Evolutionary conservation across 768 basidiomycete genomes (phyloP).

Genomic region (Leccinum ochraceum): DNA sequence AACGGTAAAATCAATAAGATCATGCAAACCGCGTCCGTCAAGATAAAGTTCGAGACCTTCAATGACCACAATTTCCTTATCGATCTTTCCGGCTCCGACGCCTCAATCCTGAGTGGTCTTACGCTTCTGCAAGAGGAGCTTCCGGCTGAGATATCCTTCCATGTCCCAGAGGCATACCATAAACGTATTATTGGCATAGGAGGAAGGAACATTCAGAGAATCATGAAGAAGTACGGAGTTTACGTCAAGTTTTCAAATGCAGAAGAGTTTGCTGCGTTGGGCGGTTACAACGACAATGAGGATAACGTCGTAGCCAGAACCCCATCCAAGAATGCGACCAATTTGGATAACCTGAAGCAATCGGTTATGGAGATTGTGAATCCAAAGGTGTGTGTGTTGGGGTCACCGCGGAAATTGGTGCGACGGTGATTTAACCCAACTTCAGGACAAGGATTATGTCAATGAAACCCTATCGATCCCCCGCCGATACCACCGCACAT

Average conservation of each 20-base stretch:
- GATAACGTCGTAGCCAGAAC: slow-evolving; percentile 99
- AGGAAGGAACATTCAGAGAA: slow-evolving; percentile 95
- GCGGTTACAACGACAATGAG: slow-evolving; percentile 95
- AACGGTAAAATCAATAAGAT: slow-evolving; percentile 99
- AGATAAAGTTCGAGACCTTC: slow-evolving; percentile 99
- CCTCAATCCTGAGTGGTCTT: slow-evolving; percentile 83
- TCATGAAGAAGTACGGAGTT: slow-evolving; percentile 99
- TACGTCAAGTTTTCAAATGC: slow-evolving; percentile 99
- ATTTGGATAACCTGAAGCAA: slow-evolving; percentile 92
- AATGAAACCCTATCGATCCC: slow-evolving; percentile 93
- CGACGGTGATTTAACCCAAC: slow-evolving; percentile 4
- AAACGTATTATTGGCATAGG: slow-evolving; percentile 99
- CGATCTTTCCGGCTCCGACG: slow-evolving; percentile 84
- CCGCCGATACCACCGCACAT: slow-evolving; percentile 89
- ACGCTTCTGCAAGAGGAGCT: slow-evolving; percentile 93
- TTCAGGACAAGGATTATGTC: slow-evolving; percentile 94
- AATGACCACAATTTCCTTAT: slow-evolving; percentile 96
- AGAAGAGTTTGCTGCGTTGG: slow-evolving; percentile 92
- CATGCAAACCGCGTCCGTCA: slow-evolving; percentile 95
- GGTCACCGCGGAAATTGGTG: background rate
- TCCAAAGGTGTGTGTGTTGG: slow-evolving; percentile 68
- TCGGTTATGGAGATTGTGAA: slow-evolving; percentile 98
- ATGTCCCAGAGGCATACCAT: slow-evolving; percentile 97
- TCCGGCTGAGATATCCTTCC: slow-evolving; percentile 98
- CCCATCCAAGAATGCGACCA: slow-evolving; percentile 95